Base-by-base conservation (phyloP, 345 rosid genomes). In the Atalantia buxifolia region DNA sequence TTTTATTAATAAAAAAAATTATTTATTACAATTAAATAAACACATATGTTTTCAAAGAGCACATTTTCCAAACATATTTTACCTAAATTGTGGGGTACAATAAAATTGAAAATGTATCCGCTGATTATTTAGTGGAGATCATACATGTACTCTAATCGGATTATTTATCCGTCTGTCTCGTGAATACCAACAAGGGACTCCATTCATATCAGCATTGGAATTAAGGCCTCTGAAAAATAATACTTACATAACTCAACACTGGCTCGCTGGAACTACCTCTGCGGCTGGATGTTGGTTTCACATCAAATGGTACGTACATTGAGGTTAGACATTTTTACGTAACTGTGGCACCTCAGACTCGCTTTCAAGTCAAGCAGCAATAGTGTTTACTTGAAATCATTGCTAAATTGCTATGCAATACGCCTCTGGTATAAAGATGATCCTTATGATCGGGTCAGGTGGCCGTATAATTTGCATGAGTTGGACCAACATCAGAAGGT, bases 181-280 rank as follows among this genome's bases (percentile, higher is more conserved):
- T 88, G 21, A 84, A 88, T 35, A 88, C 72, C 14, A 79, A 69
- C 1, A 65, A 6, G 90, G 90, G 18, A 71, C 81, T 7, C 92
- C 92, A 2, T 90, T 90, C 68, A 72, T 90, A 67, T 86, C 94
- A 36, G 77, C 76, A 0, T 71, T 90, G 30, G 92, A 92, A 25
- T 60, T 87, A 2, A 83, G 93, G 87, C 81, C 61, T 64, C 21
- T 85, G 77, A 80, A 48, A 4, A 82, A 14, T 55, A 68, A 66
- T 1, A 78, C 77, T 7, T 81, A 82, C 24, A 22, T 2, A 28
- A 64, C 66, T 10, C 42, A 66, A 62, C 35, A 28, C 83, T 30
- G 84, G 77, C 16, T 76, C 86, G 1, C 75, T 87, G 14, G 19
- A 6, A 1, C 42, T 25, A 4, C 31, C 25, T 33, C 1, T 6